phyloP scores from a whole-genome alignment of 306 rosid genomes.

The Cucumis cinereus region DNA sequence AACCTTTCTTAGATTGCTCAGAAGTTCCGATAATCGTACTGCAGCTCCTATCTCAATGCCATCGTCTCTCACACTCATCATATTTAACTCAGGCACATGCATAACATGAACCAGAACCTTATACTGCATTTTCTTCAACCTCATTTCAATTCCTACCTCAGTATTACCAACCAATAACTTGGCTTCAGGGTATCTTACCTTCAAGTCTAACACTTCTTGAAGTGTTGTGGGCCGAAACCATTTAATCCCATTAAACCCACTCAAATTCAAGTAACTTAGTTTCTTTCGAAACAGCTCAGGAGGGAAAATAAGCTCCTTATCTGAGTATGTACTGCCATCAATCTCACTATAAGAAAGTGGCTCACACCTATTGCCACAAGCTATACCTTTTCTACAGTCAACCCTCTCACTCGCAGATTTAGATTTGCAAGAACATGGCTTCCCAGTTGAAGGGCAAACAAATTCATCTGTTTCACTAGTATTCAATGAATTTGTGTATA shows the following conservation, averaged over 20 bases:
- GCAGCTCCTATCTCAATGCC: constrained; percentile 89
- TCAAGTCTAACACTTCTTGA: constrained; percentile 52
- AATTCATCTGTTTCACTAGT: constrained; percentile 35
- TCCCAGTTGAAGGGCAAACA: constrained; percentile 87
- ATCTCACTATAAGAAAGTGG: constrained; percentile 54
- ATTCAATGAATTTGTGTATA: constrained; percentile 43
- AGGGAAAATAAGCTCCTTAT: constrained; percentile 86
- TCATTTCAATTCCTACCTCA: constrained; percentile 95
- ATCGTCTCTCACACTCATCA: constrained; percentile 41
- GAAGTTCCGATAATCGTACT: constrained; percentile 69
- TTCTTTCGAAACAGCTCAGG: constrained; percentile 62
- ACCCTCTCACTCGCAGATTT: constrained; percentile 23
- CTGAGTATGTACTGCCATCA: constrained; percentile 69
- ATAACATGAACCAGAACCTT: constrained; percentile 51
- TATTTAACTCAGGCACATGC: constrained; percentile 65
- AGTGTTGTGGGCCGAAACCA: constrained; percentile 80
- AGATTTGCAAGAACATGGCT: constrained; percentile 68
- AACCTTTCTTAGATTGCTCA: constrained; percentile 41
- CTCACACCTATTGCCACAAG: constrained; percentile 20
- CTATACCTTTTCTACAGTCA: constrained; percentile 16
- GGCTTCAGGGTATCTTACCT: constrained; percentile 58
- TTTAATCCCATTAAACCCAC: constrained; percentile 63
- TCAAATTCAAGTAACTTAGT: constrained; percentile 39
- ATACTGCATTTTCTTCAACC: constrained; percentile 64
- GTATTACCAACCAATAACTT: constrained; percentile 81